Conservation (phyloP, 352 stramenopile species). For the Globisporangium acanthophoron region DNA sequence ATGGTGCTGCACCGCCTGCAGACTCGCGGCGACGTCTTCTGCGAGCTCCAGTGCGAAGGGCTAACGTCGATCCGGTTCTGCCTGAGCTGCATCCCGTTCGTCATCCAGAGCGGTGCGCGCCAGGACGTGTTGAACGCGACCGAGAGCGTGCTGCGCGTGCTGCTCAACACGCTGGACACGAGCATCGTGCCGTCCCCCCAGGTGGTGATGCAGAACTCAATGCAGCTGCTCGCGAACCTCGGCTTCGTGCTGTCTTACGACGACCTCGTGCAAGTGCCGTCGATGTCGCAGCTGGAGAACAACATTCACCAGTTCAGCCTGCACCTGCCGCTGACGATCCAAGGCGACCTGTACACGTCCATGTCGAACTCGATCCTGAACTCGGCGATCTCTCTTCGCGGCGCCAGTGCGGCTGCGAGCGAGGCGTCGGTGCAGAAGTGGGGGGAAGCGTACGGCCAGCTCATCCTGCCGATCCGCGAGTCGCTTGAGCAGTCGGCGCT, state of each 20-base stretch:
- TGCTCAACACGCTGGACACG: conserved; percentile 56
- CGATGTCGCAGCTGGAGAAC: conserved; percentile 60
- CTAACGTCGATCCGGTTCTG: conserved; percentile 58
- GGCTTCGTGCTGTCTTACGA: conserved; percentile 65
- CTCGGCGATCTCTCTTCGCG: conserved; percentile 58
- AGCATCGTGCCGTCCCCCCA: conserved; percentile 58
- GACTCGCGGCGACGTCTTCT: conserved; percentile 45
- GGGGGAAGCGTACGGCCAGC: conserved; percentile 46
- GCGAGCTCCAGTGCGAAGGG: conserved; percentile 55
- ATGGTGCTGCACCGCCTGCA: conserved; percentile 52
- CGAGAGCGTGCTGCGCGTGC: conserved; percentile 43
- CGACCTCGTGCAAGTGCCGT: conserved; percentile 56
- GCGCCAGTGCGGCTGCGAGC: conserved; percentile 4
- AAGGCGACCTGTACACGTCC: conserved; percentile 72
- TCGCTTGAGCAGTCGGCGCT: conserved; percentile 66
- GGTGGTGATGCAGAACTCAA: conserved; percentile 58
- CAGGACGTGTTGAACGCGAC: conserved; percentile 47
- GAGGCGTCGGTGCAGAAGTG: conserved; percentile 33
- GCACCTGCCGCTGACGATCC: conserved; percentile 61
- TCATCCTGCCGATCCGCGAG: conserved; percentile 64
- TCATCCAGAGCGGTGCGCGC: conserved; percentile 42
- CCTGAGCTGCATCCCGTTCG: conserved; percentile 56
- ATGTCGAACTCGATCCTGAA: conserved; percentile 80
- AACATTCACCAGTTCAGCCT: conserved; percentile 74
- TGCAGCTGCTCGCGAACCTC: conserved; percentile 61